Evolutionary conservation across 768 basidiomycete species (phyloP).

Genomic region (Leccinum fibrillosum): DNA sequence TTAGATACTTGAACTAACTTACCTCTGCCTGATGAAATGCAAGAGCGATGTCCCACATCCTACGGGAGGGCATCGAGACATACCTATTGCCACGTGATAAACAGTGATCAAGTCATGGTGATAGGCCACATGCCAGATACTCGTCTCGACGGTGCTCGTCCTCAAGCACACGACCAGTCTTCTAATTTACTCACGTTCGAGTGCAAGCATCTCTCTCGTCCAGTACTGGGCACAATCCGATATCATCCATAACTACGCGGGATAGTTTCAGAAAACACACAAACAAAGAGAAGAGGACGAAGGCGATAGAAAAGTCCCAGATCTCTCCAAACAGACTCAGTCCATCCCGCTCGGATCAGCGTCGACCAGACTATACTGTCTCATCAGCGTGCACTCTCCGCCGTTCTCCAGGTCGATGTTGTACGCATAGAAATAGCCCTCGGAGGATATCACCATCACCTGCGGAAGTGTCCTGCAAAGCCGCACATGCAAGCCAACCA

Average conservation of each 20-base stretch:
- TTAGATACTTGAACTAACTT: too few species aligned
- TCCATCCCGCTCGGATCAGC: conserved; percentile 25
- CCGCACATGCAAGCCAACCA: neutral
- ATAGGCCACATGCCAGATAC: neutral
- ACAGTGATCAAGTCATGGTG: neutral
- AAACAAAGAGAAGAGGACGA: neutral
- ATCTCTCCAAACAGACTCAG: conserved; percentile 20
- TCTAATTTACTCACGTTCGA: neutral
- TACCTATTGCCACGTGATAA: neutral
- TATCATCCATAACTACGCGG: neutral
- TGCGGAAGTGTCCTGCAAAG: conserved; percentile 80
- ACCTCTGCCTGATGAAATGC: too few species aligned
- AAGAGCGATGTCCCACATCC: too few species aligned
- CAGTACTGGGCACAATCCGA: neutral
- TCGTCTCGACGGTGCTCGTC: neutral
- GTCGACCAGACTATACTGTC: conserved; percentile 69
- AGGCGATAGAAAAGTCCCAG: neutral
- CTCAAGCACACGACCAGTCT: neutral
- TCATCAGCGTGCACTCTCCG: conserved; percentile 92
- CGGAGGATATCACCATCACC: conserved; percentile 94
- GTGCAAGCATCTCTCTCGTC: neutral
- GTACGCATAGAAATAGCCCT: conserved; percentile 95
- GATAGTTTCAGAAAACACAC: neutral
- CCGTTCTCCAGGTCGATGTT: conserved; percentile 95
- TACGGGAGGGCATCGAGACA: neutral